Conservation (phyloP, 1,139 yeast genomes). For the Kodamaea sp. region DNA sequence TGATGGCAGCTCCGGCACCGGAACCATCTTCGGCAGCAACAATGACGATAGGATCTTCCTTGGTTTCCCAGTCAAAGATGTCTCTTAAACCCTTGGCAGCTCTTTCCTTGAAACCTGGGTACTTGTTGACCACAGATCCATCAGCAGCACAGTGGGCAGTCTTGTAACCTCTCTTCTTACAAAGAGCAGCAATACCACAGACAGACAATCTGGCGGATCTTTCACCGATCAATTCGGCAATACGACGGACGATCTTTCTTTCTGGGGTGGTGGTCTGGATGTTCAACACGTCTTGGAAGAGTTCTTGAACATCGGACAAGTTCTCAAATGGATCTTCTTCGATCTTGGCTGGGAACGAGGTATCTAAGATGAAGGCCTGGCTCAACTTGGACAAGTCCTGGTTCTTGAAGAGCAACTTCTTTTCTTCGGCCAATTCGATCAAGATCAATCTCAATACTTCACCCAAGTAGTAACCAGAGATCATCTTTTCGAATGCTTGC, state of each 20-base stretch:
- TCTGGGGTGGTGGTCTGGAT: conserved; percentile 74
- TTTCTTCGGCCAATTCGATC: conserved; percentile 64
- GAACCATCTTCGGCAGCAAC: conserved; percentile 97
- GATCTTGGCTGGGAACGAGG: conserved; percentile 81
- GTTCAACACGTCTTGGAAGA: conserved; percentile 60
- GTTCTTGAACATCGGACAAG: conserved; percentile 69
- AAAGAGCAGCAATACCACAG: conserved; percentile 95
- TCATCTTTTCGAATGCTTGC: conserved; percentile 96
- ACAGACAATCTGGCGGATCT: conserved; percentile 91
- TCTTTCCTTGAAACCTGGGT: conserved; percentile 88
- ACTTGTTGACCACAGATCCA: conserved; percentile 91
- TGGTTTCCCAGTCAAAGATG: conserved; percentile 76
- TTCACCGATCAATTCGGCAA: conserved; percentile 86
- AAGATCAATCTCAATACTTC: conserved; percentile 83
- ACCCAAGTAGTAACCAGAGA: conserved; percentile 94
- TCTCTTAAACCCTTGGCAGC: conserved; percentile 89
- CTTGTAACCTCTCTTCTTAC: conserved; percentile 78
- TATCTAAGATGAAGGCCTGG: conserved; percentile 73
- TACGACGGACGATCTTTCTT: conserved; percentile 76
- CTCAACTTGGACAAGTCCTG: conserved; percentile 65
- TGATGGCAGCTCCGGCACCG: conserved; percentile 97
- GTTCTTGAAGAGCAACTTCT: conserved; percentile 63
- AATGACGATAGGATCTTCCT: conserved; percentile 70
- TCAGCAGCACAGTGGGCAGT: conserved; percentile 94
- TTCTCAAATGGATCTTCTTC: conserved; percentile 92